These are phyloP conservation scores for Verticillium nubilum DNA, from an alignment of 2,329 filamentous ascomycete genomes.

Conservation along the genomic window DNA sequence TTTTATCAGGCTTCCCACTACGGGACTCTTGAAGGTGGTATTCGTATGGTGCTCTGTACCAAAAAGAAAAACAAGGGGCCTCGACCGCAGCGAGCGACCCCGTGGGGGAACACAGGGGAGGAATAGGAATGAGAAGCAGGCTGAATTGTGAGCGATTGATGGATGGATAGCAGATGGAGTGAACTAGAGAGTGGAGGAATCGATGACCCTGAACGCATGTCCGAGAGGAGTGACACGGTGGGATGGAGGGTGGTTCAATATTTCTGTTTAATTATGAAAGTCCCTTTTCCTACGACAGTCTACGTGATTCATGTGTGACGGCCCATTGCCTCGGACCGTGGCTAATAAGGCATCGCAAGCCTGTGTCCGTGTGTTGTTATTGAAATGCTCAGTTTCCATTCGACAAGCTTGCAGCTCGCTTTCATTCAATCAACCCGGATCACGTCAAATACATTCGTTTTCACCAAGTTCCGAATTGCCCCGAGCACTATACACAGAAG, in stretches of 20 bases:
- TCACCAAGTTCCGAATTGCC: too few species aligned
- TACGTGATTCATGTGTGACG: background rate
- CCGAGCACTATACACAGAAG: too few species aligned
- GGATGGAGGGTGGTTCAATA: conserved; percentile 11
- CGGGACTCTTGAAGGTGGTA: background rate
- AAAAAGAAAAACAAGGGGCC: background rate
- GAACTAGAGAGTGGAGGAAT: conserved; percentile 5
- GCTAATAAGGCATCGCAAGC: too few species aligned
- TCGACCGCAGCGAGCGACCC: background rate
- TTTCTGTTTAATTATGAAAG: conserved; percentile 15
- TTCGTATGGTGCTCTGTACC: background rate
- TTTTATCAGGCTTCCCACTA: background rate
- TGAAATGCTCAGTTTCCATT: too few species aligned
- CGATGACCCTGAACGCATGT: conserved; percentile 9
- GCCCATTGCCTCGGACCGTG: too few species aligned
- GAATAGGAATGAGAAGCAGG: conserved; percentile 1
- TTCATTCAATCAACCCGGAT: too few species aligned
- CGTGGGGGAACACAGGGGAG: background rate
- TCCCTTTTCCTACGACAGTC: background rate
- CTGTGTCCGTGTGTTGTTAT: too few species aligned
- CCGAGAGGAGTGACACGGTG: background rate
- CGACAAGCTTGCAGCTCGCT: too few species aligned
- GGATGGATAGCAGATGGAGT: conserved; percentile 13
- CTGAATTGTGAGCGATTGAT: background rate
- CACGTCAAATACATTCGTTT: too few species aligned